phyloP scores from a whole-genome alignment of 495 filamentous ascomycete species.

The Beverwykella pulmonaria region DNA sequence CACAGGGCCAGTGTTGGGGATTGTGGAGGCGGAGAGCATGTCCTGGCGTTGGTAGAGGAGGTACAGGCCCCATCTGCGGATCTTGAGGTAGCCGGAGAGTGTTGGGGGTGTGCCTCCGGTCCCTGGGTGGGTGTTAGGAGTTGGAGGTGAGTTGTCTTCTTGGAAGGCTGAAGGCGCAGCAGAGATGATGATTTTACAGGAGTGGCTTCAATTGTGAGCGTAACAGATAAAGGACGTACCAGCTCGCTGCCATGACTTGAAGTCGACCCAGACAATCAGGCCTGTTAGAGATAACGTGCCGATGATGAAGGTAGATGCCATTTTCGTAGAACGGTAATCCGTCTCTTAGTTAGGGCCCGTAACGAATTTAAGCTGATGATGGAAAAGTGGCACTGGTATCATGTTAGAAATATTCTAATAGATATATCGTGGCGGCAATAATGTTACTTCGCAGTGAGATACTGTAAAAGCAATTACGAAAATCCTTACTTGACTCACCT shows the following conservation, averaged over 20 bases:
- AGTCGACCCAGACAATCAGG: constrained; percentile 4
- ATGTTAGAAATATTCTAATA: too few relatives aligned
- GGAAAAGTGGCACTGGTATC: too few relatives aligned
- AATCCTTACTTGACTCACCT: too few relatives aligned
- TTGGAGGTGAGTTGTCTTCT: too few relatives aligned
- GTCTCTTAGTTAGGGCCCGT: too few relatives aligned
- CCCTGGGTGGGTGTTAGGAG: background rate
- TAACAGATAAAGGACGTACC: constrained; percentile 1
- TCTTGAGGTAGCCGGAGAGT: constrained; percentile 68
- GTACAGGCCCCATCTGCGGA: constrained; percentile 57
- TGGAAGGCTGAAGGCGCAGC: too few relatives aligned
- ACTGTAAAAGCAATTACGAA: too few relatives aligned
- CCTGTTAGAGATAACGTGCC: background rate
- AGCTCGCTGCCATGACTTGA: background rate
- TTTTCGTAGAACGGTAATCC: background rate
- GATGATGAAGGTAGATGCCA: background rate
- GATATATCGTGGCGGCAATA: too few relatives aligned
- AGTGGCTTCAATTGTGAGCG: too few relatives aligned
- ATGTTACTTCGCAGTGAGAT: too few relatives aligned
- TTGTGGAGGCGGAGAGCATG: constrained; percentile 39
- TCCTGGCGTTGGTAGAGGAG: constrained; percentile 56
- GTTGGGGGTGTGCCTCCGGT: constrained; percentile 75
- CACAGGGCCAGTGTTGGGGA: constrained; percentile 44
- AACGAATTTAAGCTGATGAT: too few relatives aligned
- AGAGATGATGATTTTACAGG: too few relatives aligned